Conservation (phyloP, 352 stramenopile genomes). For the Peronospora belbahrii region DNA sequence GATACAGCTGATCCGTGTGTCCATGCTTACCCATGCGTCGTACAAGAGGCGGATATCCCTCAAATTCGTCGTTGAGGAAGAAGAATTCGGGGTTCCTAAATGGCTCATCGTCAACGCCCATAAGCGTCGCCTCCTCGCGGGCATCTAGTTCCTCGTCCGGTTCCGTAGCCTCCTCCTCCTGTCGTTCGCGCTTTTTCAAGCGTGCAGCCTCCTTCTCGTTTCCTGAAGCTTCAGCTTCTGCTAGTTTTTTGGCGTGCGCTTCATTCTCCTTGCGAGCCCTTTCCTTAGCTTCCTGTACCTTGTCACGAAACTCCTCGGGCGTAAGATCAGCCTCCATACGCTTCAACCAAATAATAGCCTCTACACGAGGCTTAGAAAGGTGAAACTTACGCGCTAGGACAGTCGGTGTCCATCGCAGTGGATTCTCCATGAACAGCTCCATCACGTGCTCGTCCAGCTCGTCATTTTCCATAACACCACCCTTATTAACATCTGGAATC, state of each 20-base stretch:
- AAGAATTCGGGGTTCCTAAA: conserved; percentile 84
- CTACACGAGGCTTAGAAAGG: conserved; percentile 64
- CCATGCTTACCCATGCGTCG: conserved; percentile 77
- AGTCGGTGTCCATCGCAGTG: conserved; percentile 74
- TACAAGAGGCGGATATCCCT: conserved; percentile 67
- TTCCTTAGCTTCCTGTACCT: conserved; percentile 55
- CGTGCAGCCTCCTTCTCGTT: conserved; percentile 52
- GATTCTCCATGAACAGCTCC: conserved; percentile 81
- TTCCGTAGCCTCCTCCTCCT: conserved; percentile 34
- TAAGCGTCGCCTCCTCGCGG: conserved; percentile 44
- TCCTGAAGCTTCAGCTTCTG: conserved; percentile 34
- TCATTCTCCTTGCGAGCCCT: conserved; percentile 29
- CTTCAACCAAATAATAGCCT: conserved; percentile 78
- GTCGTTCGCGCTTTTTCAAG: conserved; percentile 49
- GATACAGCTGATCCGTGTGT: conserved; percentile 71
- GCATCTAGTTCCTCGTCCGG: conserved; percentile 50
- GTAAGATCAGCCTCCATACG: conserved; percentile 52
- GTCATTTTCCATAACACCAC: conserved; percentile 62
- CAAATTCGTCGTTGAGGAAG: conserved; percentile 78
- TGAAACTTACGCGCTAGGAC: conserved; percentile 77
- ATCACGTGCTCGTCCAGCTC: conserved; percentile 68
- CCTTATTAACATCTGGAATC: conserved; percentile 59
- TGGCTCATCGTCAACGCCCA: conserved; percentile 56
- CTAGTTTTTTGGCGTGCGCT: conserved; percentile 38
- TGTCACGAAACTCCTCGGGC: conserved; percentile 47